Percentiles rank a stretch among this genome's conserved stretches.
Evolutionary conservation across 345 rosid genomes (phyloP).

Genomic region (Raphanus raphanistrum): DNA sequence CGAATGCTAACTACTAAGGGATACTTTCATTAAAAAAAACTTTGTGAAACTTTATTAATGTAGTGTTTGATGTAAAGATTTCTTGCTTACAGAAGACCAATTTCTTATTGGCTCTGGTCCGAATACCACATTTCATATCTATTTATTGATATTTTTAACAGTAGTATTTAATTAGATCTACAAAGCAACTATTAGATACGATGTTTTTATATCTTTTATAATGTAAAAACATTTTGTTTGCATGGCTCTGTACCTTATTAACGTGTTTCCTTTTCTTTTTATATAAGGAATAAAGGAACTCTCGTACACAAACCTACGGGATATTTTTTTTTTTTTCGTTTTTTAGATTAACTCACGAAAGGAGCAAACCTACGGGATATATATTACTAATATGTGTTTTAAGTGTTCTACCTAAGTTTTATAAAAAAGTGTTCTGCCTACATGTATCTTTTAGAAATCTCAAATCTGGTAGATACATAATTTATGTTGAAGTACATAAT

Average conservation of each 20-base stretch:
- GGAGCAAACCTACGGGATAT: too few species aligned
- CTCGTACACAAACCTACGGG: background rate
- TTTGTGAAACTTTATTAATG: conserved; percentile 6
- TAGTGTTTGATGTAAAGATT: background rate
- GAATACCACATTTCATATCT: background rate
- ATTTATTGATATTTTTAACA: background rate
- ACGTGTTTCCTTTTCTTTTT: background rate
- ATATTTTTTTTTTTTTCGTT: too few species aligned
- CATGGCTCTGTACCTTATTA: background rate
- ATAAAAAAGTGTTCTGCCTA: background rate
- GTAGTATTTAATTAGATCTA: background rate
- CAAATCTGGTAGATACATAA: conserved; percentile 20
- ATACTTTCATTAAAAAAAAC: background rate
- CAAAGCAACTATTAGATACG: background rate
- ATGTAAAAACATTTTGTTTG: background rate
- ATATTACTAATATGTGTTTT: background rate
- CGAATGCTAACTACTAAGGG: conserved; percentile 7
- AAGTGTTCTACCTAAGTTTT: background rate
- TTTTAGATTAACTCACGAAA: too few species aligned
- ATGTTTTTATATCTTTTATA: background rate
- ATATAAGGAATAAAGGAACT: background rate
- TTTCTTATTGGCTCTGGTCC: conserved; percentile 2
- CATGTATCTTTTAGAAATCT: background rate
- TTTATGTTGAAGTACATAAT: background rate
- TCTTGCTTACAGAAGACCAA: background rate